Evolutionary conservation across 352 stramenopile species (phyloP).

Genomic region (Phytophthora pseudosyringae): DNA sequence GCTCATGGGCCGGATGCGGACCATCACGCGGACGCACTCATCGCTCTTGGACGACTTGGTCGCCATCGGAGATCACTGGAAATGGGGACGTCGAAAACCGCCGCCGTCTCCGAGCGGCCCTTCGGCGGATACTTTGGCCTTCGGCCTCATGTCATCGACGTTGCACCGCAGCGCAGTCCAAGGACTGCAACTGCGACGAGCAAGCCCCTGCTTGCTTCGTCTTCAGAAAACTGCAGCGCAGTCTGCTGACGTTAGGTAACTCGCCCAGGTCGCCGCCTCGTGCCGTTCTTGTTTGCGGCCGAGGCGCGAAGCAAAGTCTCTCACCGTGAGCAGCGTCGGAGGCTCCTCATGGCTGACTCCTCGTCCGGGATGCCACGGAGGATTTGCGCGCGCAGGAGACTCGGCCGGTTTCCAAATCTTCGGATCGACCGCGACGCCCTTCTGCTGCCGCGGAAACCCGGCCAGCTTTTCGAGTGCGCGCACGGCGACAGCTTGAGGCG

Average conservation of each 20-base stretch:
- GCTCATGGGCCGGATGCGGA: constrained; percentile 96
- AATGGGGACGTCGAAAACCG: constrained; percentile 18
- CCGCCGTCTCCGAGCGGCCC: constrained; percentile 8
- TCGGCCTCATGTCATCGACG: constrained; percentile 5
- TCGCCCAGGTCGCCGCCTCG: constrained; percentile 15
- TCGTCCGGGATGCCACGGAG: constrained; percentile 3
- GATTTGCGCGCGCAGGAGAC: constrained; percentile 25
- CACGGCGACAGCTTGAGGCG: constrained; percentile 30
- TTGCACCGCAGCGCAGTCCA: constrained; percentile 19
- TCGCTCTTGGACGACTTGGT: constrained; percentile 68
- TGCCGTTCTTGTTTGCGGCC: constrained; percentile 14
- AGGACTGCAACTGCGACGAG: constrained; percentile 24
- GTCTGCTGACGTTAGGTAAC: constrained; percentile 32
- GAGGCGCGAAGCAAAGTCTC: constrained; percentile 4
- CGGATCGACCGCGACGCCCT: constrained; percentile 23
- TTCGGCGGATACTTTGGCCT: constrained; percentile 1
- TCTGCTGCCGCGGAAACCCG: constrained; percentile 28
- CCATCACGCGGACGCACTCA: constrained; percentile 96
- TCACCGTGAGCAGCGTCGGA: background rate
- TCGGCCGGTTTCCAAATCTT: constrained; percentile 22
- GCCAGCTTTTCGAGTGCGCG: constrained; percentile 10
- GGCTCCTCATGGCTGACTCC: background rate
- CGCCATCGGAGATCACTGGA: constrained; percentile 32
- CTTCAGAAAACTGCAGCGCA: constrained; percentile 6
- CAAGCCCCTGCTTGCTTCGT: constrained; percentile 30